Evolutionary conservation across 192 early-diverging fungal species (phyloP).

Genomic region (Backusella westeae): DNA sequence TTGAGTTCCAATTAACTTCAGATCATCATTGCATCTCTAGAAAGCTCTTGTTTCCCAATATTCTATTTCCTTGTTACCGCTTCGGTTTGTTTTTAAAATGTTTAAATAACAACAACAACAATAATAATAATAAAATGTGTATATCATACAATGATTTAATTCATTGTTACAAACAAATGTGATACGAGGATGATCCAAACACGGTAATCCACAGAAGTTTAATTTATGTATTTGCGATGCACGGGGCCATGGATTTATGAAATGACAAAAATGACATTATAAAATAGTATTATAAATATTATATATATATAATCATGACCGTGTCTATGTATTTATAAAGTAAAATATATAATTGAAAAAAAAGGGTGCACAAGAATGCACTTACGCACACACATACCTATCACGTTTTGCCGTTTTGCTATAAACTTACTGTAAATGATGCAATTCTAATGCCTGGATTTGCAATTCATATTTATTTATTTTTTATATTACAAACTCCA

Average conservation of each 20-base stretch:
- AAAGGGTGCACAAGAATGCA: conserved; percentile 1
- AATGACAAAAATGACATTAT: background rate
- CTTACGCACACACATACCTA: background rate
- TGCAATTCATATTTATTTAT: background rate
- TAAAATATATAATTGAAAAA: background rate
- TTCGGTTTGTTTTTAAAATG: background rate
- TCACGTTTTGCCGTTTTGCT: background rate
- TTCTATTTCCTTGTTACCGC: background rate
- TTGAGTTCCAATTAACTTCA: background rate
- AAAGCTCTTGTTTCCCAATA: background rate
- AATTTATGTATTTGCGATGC: background rate
- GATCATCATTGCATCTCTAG: background rate
- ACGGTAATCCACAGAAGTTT: background rate
- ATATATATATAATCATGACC: background rate
- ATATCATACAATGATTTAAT: background rate
- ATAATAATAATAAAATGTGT: background rate
- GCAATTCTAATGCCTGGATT: background rate
- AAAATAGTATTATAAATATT: background rate
- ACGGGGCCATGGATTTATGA: background rate
- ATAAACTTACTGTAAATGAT: background rate
- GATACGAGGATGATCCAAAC: background rate
- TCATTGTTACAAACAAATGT: background rate
- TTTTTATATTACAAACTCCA: background rate
- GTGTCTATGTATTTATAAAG: background rate
- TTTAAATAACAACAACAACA: background rate